Base-by-base conservation (phyloP, 2,329 filamentous ascomycete genomes). In the Blastomyces gilchristii region DNA sequence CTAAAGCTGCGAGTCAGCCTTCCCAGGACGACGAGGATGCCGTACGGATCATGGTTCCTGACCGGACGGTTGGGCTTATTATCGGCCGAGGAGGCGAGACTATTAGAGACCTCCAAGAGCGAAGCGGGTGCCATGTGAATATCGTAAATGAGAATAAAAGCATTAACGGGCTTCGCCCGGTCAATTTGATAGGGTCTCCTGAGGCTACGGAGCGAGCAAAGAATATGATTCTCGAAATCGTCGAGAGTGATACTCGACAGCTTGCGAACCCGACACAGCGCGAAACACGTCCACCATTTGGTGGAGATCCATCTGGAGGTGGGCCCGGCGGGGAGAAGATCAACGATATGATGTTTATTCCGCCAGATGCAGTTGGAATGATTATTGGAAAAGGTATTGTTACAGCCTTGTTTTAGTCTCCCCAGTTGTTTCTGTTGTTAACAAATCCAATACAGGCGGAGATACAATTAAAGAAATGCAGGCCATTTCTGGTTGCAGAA, bases 391-490 rank as follows among this genome's bases (percentile, higher is more conserved):
- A 96, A 80, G 89, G 81, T 81, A 66, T 54, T 67, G 47, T 22
- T 58, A 53, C 11, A 50, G 41, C 31, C 0, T 25, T 16, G 1
- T 0, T 16, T 43, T 16, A 37, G 14, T 22, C 4, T 1, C 41
- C 31, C 43, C 28, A 25, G 16, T 16, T 58, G 53, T 28, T 43
- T 22, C 9, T 12, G 25, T 31, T 58, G 43, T 25, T 49, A 59
- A 49, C 16, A 28, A 14, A n/a, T 59, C 18, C 14, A 25, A 37
- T 62, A 8, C 61, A 81, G 83, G 90, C 63, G 91, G 91, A 67
- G 91, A 96, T 78, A 95, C 91, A 0, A 96, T 96, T 73, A 91
- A 92, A 67, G 90, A 96, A 69, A 95, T 96, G 87, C 91, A 96
- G 75, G 88, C 86, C 71, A 83, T 80, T 41, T 94, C 90, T 5